These are phyloP conservation scores for Lodderomyces oxycetoniae DNA, from an alignment of 1,139 yeast species.

Conservation along the genomic window DNA sequence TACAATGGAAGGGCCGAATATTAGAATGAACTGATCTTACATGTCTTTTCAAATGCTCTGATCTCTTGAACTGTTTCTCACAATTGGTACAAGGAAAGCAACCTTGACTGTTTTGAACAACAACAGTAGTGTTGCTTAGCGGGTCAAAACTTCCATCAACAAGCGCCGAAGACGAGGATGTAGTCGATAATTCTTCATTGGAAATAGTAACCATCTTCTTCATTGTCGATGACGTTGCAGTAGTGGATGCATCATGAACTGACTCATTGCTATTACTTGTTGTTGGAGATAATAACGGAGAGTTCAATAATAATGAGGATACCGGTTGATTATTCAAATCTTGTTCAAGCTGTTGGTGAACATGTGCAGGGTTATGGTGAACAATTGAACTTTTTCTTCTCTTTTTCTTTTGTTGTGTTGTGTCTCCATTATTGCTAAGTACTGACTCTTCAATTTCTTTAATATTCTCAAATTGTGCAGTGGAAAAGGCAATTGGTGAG, in stretches of 20 bases:
- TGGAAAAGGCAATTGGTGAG: conserved; percentile 9
- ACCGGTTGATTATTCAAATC: not conserved
- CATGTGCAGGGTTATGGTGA: not conserved
- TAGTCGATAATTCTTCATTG: conserved; percentile 1
- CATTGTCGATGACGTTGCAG: not conserved
- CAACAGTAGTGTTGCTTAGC: conserved; percentile 3
- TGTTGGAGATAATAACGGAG: conserved; percentile 11
- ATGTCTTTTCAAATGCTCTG: conserved; percentile 48
- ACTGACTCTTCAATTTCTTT: conserved; percentile 5
- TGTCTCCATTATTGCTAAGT: not conserved
- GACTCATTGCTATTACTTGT: conserved; percentile 2
- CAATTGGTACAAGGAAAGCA: conserved; percentile 45
- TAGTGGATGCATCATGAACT: conserved; percentile 1
- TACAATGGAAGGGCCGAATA: conserved; percentile 46
- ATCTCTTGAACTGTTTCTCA: conserved; percentile 43
- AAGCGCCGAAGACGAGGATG: not conserved
- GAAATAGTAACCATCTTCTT: conserved; percentile 4
- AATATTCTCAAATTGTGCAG: conserved; percentile 9
- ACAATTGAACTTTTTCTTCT: conserved; percentile 12
- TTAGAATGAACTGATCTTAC: conserved; percentile 46
- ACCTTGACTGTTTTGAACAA: conserved; percentile 10
- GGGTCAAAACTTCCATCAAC: conserved; percentile 1
- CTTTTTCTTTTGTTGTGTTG: conserved; percentile 8
- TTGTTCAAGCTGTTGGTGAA: not conserved
- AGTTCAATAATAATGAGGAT: conserved; percentile 3